Evolutionary conservation across 2,329 filamentous ascomycete species (phyloP).

Genomic region (Sordariomycetes sp.): DNA sequence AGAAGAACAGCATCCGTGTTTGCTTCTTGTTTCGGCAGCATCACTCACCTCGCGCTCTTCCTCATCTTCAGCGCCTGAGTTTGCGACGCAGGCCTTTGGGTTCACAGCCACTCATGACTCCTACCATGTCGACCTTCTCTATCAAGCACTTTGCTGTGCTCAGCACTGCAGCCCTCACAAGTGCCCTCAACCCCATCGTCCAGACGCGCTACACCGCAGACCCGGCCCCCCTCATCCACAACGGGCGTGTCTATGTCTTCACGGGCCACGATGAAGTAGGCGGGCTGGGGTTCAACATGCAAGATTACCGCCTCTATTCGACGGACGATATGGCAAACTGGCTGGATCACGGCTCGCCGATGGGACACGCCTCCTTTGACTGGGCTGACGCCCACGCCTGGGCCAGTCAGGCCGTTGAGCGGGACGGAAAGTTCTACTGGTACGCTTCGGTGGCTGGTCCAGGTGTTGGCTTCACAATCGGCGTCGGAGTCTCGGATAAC

Average conservation of each 20-base stretch:
- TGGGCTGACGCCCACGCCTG: conserved; percentile 22
- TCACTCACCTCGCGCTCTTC: too few relatives aligned
- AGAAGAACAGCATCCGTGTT: too few relatives aligned
- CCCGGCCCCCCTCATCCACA: conserved; percentile 18
- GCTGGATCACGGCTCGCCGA: conserved; percentile 16
- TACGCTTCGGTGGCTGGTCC: conserved; percentile 14
- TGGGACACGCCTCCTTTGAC: conserved; percentile 16
- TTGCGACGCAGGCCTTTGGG: too few relatives aligned
- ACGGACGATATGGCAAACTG: conserved; percentile 23
- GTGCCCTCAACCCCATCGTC: conserved; percentile 7
- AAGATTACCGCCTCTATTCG: conserved; percentile 22
- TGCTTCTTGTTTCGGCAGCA: too few relatives aligned
- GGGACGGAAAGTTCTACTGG: conserved; percentile 23
- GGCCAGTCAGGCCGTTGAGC: conserved; percentile 19
- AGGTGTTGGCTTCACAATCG: conserved; percentile 16
- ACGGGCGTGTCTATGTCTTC: conserved; percentile 18
- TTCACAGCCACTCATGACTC: too few relatives aligned
- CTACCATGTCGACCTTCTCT: too few relatives aligned
- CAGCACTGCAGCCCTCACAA: too few relatives aligned
- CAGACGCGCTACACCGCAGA: conserved; percentile 8
- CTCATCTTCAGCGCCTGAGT: too few relatives aligned
- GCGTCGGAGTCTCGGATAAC: conserved; percentile 16
- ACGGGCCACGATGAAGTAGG: conserved; percentile 20
- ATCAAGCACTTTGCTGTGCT: too few relatives aligned
- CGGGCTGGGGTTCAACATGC: conserved; percentile 15